Conservation (phyloP, 208 protist genomes). For the Leishmania major region DNA sequence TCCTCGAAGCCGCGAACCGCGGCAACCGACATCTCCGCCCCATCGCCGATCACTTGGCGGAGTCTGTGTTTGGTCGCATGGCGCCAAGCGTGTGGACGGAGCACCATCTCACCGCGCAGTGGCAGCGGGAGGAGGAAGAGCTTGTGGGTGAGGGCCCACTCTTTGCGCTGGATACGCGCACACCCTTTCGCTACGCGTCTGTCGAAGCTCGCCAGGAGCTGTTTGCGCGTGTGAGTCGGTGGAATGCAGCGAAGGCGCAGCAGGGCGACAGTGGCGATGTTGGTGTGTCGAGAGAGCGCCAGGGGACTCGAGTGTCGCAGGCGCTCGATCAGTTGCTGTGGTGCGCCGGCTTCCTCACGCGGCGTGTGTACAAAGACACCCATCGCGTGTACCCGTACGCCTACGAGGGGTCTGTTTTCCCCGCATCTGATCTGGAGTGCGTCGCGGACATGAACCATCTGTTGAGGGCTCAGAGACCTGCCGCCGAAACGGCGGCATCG, state of each 20-base stretch:
- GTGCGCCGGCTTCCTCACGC: slow-evolving; percentile 27
- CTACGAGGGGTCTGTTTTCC: slow-evolving; percentile 66
- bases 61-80: slow-evolving; percentile 35
- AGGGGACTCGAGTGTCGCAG: not conserved
- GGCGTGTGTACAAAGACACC: slow-evolving; percentile 2
- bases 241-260: slow-evolving; percentile 34
- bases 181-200: slow-evolving; percentile 52
- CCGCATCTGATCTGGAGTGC: slow-evolving; percentile 59
- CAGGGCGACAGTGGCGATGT: not conserved
- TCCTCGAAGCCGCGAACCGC: slow-evolving; percentile 52
- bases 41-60: slow-evolving; percentile 48
- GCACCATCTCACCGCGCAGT: slow-evolving; percentile 76
- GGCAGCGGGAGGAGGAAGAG: slow-evolving; percentile 51
- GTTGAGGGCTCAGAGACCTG: not conserved
- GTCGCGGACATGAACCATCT: slow-evolving; percentile 27
- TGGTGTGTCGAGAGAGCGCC: not conserved
- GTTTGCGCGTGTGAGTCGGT: slow-evolving; percentile 47
- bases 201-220: slow-evolving; percentile 67
- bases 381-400: slow-evolving; percentile 18
- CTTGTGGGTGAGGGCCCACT: slow-evolving; percentile 21
- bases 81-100: slow-evolving; percentile 54
- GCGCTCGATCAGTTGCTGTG: slow-evolving; percentile 26
- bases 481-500: not conserved
- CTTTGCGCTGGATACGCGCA: slow-evolving; percentile 40
- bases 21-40: slow-evolving; percentile 44